phyloP scores from a whole-genome alignment of 2,329 filamentous ascomycete species.

The Ophiobolus disseminans region DNA sequence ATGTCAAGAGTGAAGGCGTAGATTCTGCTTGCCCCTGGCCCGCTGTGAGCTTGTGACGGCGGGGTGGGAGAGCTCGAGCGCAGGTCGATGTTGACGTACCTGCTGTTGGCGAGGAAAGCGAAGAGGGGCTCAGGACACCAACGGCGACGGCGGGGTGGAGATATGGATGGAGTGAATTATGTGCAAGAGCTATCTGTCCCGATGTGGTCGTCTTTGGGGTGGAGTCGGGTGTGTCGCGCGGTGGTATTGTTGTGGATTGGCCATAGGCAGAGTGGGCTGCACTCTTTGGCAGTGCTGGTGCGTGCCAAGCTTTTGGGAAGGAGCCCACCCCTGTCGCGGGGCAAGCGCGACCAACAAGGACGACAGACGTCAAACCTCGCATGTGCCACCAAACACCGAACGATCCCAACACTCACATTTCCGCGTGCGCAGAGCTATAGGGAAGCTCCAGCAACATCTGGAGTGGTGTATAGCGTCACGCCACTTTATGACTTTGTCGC shows the following conservation, averaged over 20 bases:
- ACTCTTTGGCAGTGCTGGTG: slow-evolving; percentile 6
- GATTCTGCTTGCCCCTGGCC: slow-evolving; percentile 9
- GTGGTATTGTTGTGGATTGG: slow-evolving; percentile 21
- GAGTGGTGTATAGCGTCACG: no score
- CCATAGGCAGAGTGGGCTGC: slow-evolving; percentile 5
- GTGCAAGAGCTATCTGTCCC: slow-evolving; percentile 22
- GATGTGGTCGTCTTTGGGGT: slow-evolving; percentile 12
- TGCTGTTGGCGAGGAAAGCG: slow-evolving; percentile 38
- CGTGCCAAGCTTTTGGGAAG: slow-evolving; percentile 7
- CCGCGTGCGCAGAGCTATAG: no score
- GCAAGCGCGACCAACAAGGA: slow-evolving; percentile 17
- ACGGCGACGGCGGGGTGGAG: slow-evolving; percentile 20
- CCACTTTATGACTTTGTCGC: no score
- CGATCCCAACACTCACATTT: no score
- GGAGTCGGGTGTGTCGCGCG: slow-evolving; percentile 23
- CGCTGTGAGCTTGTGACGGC: slow-evolving; percentile 32
- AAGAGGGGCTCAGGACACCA: slow-evolving; percentile 30
- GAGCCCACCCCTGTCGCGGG: slow-evolving; percentile 13
- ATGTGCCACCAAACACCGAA: no score
- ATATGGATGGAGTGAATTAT: slow-evolving; percentile 13
- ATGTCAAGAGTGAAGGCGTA: slow-evolving; percentile 4
- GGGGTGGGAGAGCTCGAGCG: slow-evolving; percentile 29
- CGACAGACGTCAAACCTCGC: no score
- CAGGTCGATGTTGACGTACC: slow-evolving; percentile 47
- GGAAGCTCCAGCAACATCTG: no score